phyloP scores from a whole-genome alignment of 768 basidiomycete genomes.

The Trametes cingulata region DNA sequence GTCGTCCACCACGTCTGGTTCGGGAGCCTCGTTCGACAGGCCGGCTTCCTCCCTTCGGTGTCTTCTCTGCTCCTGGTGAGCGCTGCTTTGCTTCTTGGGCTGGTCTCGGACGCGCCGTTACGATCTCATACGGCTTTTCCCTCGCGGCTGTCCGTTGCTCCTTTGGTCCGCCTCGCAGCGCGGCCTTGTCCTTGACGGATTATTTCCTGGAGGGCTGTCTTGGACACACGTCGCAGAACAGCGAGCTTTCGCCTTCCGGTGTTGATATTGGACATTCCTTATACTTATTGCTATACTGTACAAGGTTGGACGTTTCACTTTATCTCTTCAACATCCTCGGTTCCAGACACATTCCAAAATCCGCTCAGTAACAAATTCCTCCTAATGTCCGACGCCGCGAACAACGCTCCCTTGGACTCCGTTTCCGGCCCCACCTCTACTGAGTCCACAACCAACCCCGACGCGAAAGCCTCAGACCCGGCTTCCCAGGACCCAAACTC shows the following conservation, averaged over 20 bases:
- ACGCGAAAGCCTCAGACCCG: background rate
- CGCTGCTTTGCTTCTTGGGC: conserved; percentile 19
- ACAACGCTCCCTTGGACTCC: conserved; percentile 2
- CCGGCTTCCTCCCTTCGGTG: conserved; percentile 12
- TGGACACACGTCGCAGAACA: conserved; percentile 1
- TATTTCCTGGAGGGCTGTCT: background rate
- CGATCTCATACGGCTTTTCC: background rate
- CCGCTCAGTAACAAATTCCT: background rate
- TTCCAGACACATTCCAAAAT: background rate
- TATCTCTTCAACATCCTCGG: background rate
- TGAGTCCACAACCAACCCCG: background rate
- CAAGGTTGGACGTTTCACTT: background rate
- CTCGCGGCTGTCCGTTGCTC: background rate
- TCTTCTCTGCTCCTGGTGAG: conserved; percentile 23
- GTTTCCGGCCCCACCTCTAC: background rate
- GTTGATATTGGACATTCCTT: background rate
- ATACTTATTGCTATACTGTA: background rate
- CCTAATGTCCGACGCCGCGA: conserved; percentile 15
- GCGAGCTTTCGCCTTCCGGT: conserved; percentile 5
- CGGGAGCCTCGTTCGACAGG: conserved; percentile 7
- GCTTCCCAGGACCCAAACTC: background rate
- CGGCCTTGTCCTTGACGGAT: conserved; percentile 8
- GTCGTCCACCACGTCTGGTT: conserved; percentile 19
- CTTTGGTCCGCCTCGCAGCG: background rate
- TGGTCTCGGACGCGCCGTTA: conserved; percentile 15